Evolutionary conservation across 768 basidiomycete genomes (phyloP), one percentile per base, ranked within the genome.

Genomic region (Artomyces pyxidatus): DNA sequence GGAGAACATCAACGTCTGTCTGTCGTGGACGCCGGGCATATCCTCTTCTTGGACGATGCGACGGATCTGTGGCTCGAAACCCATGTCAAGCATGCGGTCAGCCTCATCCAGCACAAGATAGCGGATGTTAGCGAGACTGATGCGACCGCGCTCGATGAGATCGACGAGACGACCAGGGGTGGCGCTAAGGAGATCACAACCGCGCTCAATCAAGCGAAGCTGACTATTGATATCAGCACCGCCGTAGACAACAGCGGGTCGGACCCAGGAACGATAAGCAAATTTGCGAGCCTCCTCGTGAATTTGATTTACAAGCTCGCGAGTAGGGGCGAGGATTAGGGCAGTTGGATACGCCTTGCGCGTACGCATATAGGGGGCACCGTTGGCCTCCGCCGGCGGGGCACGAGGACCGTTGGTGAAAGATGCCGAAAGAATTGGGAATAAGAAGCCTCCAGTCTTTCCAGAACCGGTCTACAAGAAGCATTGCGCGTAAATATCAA

Each of bases 81-180:
- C 96, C 96, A 99, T 99, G 74, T 99, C 96, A 63, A 99, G 80
- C 96, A 99, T 99, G 62, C 96, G 88, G 75, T 99, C 96, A 53
- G 96, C 96, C 72, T 99, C 96, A 61, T 99, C 96, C 47, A 99
- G 85, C 23, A 99, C 96, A 50, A 99, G 85, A 68, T 96, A 98
- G 61, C 90, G 86, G 73, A 99, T 85, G 70, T 97, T 97, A 57
- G 90, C 81, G 53, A 99, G 78, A 63, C 88, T 91, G 75, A 99
- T 97, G 51, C 89, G 81, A 11, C 96, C 96, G 59, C 96, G 88
- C 71, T 99, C 96, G 58, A 99, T 95, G 53, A 99, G 77, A 70
- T 99, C 96, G 54, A 98, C 94, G 40, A 98, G 86, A 67, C 96
- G 95, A 58, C 96, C 96, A 3, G 96, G 96, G 12, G 96, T 99